phyloP scores from a whole-genome alignment of 345 rosid species.

The Balakata baccata region DNA sequence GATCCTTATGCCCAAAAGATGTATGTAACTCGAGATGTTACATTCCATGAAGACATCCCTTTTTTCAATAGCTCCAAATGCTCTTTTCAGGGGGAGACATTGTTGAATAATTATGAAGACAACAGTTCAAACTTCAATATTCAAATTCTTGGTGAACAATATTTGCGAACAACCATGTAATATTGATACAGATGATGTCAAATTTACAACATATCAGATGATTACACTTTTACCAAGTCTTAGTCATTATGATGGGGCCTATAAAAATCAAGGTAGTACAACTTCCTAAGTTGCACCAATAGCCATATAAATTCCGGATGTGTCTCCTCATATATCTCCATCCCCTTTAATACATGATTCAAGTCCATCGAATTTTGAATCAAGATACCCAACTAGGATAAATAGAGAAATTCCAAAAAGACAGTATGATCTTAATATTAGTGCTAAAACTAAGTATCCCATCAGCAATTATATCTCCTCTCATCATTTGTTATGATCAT shows the following conservation, averaged over 20 bases:
- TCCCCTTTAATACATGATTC: neutral
- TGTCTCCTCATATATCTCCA: neutral
- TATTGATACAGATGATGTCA: no score
- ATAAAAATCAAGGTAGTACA: neutral
- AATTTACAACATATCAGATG: no score
- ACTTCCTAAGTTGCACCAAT: neutral
- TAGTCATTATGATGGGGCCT: no score
- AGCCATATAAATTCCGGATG: neutral
- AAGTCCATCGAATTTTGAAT: neutral
- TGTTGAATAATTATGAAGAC: no score
- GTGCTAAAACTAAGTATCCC: neutral
- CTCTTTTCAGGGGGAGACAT: conserved; percentile 4
- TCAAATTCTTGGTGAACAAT: no score
- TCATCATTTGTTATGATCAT: neutral
- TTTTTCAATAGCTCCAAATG: neutral
- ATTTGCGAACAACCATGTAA: no score
- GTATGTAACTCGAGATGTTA: neutral
- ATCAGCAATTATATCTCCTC: neutral
- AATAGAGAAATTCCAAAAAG: neutral
- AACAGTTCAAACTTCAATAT: neutral
- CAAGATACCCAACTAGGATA: neutral
- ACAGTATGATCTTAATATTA: neutral
- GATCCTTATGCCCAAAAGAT: neutral
- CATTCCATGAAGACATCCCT: neutral
- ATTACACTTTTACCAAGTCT: no score